Percentiles rank a stretch among this genome's conserved stretches.
Evolutionary conservation across 2,329 filamentous ascomycete species (phyloP).

Genomic region (Colletotrichum coccodes): DNA sequence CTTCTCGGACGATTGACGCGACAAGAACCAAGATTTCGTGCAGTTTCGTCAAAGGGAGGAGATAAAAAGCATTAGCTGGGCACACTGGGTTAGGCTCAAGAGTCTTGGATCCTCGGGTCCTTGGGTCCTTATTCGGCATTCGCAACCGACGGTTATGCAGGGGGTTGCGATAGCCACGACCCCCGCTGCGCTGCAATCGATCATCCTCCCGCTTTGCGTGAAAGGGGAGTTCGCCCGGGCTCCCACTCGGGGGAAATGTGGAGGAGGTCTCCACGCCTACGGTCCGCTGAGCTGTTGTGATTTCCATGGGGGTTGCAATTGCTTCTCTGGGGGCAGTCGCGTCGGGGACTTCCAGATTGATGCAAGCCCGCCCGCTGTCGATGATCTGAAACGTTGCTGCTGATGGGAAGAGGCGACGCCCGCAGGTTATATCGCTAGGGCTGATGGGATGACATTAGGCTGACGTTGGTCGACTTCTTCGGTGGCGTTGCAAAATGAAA

Average conservation of each 20-base stretch:
- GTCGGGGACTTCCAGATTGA: background rate
- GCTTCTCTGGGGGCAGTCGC: constrained; percentile 9
- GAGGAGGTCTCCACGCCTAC: constrained; percentile 26
- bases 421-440: background rate
- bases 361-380: background rate
- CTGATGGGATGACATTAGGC: background rate
- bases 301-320: background rate
- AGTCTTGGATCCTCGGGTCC: background rate
- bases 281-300: constrained; percentile 23
- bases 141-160: constrained; percentile 23
- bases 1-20: constrained; percentile 26
- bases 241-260: constrained; percentile 32
- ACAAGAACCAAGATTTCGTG: constrained; percentile 19
- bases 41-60: background rate
- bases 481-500: background rate
- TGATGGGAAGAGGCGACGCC: background rate
- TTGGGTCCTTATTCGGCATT: constrained; percentile 14
- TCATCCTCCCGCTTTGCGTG: constrained; percentile 30
- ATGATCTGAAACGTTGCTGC: background rate
- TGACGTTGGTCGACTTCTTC: background rate
- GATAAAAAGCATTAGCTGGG: constrained; percentile 6
- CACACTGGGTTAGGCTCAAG: background rate
- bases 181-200: constrained; percentile 20
- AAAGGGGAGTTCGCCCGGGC: constrained; percentile 33
- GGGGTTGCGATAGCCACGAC: constrained; percentile 22